Evolutionary conservation across 495 filamentous ascomycete species (phyloP).

Genomic region (Podospora anserina): DNA sequence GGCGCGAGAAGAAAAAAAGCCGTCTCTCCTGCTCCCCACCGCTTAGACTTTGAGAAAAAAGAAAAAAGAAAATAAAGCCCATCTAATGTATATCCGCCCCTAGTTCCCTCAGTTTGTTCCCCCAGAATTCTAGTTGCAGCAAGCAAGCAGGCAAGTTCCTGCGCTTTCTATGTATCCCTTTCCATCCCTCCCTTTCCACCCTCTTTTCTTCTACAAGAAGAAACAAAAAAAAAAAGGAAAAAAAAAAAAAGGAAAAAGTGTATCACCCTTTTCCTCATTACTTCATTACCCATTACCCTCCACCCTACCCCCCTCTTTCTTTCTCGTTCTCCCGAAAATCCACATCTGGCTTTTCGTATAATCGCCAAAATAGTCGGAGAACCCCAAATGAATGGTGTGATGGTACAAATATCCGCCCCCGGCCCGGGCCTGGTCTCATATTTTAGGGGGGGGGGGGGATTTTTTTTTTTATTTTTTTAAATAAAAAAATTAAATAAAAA

Average conservation of each 20-base stretch:
- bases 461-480: too few relatives aligned
- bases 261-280: not conserved
- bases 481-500: too few relatives aligned
- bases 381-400: not conserved
- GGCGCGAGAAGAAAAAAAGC: too few relatives aligned
- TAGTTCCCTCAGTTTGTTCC: not conserved
- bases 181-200: too few relatives aligned
- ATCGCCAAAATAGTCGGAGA: too few relatives aligned
- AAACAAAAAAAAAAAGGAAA: not conserved
- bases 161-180: not conserved
- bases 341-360: too few relatives aligned
- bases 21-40: too few relatives aligned
- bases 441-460: too few relatives aligned
- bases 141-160: not conserved
- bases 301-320: not conserved
- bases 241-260: not conserved
- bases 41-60: too few relatives aligned
- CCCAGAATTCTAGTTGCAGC: not conserved
- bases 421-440: too few relatives aligned
- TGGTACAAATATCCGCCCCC: not conserved
- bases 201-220: not conserved
- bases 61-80: too few relatives aligned
- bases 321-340: not conserved
- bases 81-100: too few relatives aligned
- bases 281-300: not conserved